Base-by-base conservation (phyloP, 441 rosid genomes). In the Hura crepitans region DNA sequence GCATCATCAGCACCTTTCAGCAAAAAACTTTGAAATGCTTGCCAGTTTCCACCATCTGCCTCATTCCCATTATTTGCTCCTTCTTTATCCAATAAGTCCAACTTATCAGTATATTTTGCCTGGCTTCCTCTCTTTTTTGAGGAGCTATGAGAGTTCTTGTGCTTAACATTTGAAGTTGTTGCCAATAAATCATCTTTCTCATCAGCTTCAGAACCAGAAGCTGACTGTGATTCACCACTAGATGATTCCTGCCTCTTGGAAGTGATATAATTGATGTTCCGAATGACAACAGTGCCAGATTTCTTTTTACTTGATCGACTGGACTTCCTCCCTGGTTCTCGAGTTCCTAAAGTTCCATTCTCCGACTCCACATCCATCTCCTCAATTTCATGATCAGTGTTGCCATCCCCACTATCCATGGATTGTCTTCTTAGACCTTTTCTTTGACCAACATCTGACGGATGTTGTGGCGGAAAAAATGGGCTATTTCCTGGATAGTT, bases 261-360 rank as follows among this genome's bases (percentile, higher is more conserved):
- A 79, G 91, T 78, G 68, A 92, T 82, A 78, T 89, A 95, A 65
- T 95, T 95, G 55, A 95, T 79, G 84, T 92, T 95, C 51, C 92
- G 85, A 72, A 95, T 89, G 70, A 92, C 95, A 68, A 95, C 96
- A 81, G 31, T 82, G 30, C 94, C 92, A 5, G 98, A 82, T 65
- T 85, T 80, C 75, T 83, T 87, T 79, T 85, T 87, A 72, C 84
- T 77, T 25, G 94, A 85, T 66, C 80, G 75, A 71, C 82, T 65
- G 33, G 79, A 69, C 73, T 72, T 86, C 72, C 77, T 87, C 70
- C 74, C 66, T 63, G 60, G 30, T 75, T 71, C 82, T 59, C 30
- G 74, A 68, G 35, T 73, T 59, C 58, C 71, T 13, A 62, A 73
- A 77, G 72, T 65, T 74, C 74, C 84, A 62, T 81, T 80, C 33